A percentile compares a stretch with the other conserved stretches of the same genome.
These are phyloP conservation scores for Colletotrichum neosansevieriae DNA, from an alignment of 2,329 filamentous ascomycete genomes.

Conservation along the genomic window DNA sequence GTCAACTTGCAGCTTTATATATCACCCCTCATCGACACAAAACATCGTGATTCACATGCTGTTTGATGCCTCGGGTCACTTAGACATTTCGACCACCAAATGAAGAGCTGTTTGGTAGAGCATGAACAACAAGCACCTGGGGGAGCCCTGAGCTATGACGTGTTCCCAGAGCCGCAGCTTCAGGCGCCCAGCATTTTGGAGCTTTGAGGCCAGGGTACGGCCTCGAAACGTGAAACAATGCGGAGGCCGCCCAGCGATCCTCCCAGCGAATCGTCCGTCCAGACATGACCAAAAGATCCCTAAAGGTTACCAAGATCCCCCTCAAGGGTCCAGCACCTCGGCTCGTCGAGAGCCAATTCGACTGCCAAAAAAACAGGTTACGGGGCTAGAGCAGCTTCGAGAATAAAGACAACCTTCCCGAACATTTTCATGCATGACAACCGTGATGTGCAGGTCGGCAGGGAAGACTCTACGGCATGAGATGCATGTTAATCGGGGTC, in stretches of 20 bases:
- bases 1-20: conserved; percentile 16
- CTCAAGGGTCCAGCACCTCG: background rate
- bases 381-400: background rate
- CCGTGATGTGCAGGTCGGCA: conserved; percentile 4
- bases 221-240: conserved; percentile 36
- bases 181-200: conserved; percentile 10
- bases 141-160: conserved; percentile 36
- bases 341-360: conserved; percentile 2
- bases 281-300: background rate
- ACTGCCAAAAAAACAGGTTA: conserved; percentile 2
- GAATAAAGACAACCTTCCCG: conserved; percentile 15
- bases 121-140: conserved; percentile 28
- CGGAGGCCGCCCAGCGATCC: conserved; percentile 35
- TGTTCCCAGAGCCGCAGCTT: conserved; percentile 24
- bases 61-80: conserved; percentile 22
- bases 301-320: too few relatives aligned
- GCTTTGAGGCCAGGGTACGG: conserved; percentile 21
- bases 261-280: conserved; percentile 6
- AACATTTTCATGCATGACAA: conserved; percentile 11
- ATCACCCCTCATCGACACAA: conserved; percentile 9
- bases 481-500: too few relatives aligned
- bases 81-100: background rate
- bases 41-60: conserved; percentile 33
- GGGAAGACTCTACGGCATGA: background rate
- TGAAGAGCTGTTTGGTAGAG: conserved; percentile 6